Base-by-base conservation (phyloP, 1,284 basidiomycete genomes). In the Marasmius oreades region DNA sequence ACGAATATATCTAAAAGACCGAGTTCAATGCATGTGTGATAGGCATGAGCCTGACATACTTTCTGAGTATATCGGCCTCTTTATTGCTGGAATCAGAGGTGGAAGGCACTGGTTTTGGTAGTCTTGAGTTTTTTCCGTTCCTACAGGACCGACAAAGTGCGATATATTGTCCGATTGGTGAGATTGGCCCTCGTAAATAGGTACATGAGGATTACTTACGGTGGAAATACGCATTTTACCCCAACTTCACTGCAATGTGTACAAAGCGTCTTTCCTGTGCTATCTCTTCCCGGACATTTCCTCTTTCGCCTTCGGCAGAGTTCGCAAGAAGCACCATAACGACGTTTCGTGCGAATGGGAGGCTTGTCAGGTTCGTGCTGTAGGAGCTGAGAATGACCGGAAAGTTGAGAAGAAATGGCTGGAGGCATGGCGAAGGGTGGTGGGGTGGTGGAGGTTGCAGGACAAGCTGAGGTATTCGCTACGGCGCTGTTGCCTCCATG, bases 231-330 rank as follows among this genome's bases (percentile, higher is more conserved):
- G 28, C 59, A 60, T 55, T 58, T 57, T 12, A 60, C 59, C 12
- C 59, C 59, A 31, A 60, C 59, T 44, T 59, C 59, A 39, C 48
- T 55, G 45, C 59, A 60, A 37, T 60, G 59, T 22, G 56, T 60
- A 46, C 59, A 60, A 5, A 60, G 42, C 24, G 55, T 52, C n/a
- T 57, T 57, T 22, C 59, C 59, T 8, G 56, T 26, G 37, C 34
- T 46, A 31, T 60, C 59, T 42, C 59, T 52, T 31, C 59, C 59
- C 23, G 52, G 58, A 52, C 51, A 52, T 43, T 54, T 57, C 26
- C 52, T 47, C 48, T 60, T 60, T 1, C 59, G 52, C 31, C 56
- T 34, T 34, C 59, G 47, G 42, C 59, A 60, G 8, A 60, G 45
- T 42, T 60, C 59, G 34, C 59, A 60, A 42, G 53, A 55, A 22